phyloP scores from a whole-genome alignment of 805 yeast species.

The Kodamaea kaohsiungensis region DNA sequence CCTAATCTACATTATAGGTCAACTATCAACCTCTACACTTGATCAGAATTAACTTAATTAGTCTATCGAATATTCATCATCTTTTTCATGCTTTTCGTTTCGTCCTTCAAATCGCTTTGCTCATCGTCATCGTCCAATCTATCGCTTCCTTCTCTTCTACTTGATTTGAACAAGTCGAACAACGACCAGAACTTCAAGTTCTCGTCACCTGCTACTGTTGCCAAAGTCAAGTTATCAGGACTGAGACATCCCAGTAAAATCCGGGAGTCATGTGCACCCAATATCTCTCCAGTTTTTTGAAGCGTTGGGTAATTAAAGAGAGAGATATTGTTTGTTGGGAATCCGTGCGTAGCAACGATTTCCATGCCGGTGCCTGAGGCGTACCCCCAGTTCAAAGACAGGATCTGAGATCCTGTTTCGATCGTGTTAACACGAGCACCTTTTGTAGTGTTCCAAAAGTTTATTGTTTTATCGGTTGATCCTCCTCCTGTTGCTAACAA shows the following conservation, averaged over 20 bases:
- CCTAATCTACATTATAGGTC: no score
- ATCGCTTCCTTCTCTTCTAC: conserved; percentile 17
- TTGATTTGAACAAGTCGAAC: conserved; percentile 55
- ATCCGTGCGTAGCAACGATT: conserved; percentile 92
- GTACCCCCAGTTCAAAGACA: conserved; percentile 91
- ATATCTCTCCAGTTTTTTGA: conserved; percentile 84
- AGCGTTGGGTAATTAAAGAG: conserved; percentile 84
- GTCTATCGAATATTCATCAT: conserved; percentile 26
- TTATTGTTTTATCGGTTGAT: conserved; percentile 80
- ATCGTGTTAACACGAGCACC: conserved; percentile 85
- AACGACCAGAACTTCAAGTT: conserved; percentile 93
- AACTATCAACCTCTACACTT: neutral
- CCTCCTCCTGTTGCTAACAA: conserved; percentile 98
- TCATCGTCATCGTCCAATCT: conserved; percentile 18
- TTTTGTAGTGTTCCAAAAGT: conserved; percentile 93
- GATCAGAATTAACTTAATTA: neutral
- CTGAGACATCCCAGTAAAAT: conserved; percentile 81
- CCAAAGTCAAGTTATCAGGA: conserved; percentile 87
- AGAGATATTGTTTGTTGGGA: conserved; percentile 80
- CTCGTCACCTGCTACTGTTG: conserved; percentile 96
- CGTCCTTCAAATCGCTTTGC: conserved; percentile 13
- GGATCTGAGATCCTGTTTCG: conserved; percentile 91
- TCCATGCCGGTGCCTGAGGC: conserved; percentile 73
- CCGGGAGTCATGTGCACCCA: conserved; percentile 85
- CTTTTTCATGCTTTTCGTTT: conserved; percentile 23